Base-by-base conservation (phyloP, 345 rosid species). In the Brassica cretica region DNA sequence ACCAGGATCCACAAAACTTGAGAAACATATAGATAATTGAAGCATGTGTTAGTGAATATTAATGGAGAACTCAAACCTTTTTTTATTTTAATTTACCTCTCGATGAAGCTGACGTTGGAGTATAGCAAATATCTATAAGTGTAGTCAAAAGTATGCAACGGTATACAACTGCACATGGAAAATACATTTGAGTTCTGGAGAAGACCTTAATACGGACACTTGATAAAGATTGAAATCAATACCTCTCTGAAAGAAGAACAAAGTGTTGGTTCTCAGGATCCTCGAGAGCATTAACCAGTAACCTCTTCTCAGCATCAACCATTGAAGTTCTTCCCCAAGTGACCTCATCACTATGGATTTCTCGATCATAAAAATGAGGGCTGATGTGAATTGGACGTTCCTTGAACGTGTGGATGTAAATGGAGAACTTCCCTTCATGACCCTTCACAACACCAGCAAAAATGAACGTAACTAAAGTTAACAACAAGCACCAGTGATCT, bases 201-300 rank as follows among this genome's bases (percentile, higher is more conserved):
- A 49, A n/a, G 5, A 11, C 53, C 53, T 44, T 11, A 44, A 12
- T 44, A 11, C 15, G 6, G 66, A 53, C 16, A 37, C 2, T 53
- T 14, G 41, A 33, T 37, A 30, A 66, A 78, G 19, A 56, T 25
- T 77, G 60, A 19, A 19, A 19, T n/a, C n/a, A 59, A 71, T 44
- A 95, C 99, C 99, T 91, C 66, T 95, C 99, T 65, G 99, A 95
- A 73, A 95, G 94, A 72, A 95, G 87, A 72, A 95, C 91, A 85
- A 95, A 95, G 81, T 91, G 99, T 82, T 89, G 97, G 80, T 95
- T 95, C 73, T 91, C 92, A 30, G 90, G 89, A 88, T 95, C 97
- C 76, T 84, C 76, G 30, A 95, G 90, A 81, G 99, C 99, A 66
- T 74, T 87, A 18, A 92, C 98, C 55, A 95, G 70, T 67, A 95